Evolutionary conservation across 768 basidiomycete species (phyloP).

Genomic region (Fistulinella prunicolor): DNA sequence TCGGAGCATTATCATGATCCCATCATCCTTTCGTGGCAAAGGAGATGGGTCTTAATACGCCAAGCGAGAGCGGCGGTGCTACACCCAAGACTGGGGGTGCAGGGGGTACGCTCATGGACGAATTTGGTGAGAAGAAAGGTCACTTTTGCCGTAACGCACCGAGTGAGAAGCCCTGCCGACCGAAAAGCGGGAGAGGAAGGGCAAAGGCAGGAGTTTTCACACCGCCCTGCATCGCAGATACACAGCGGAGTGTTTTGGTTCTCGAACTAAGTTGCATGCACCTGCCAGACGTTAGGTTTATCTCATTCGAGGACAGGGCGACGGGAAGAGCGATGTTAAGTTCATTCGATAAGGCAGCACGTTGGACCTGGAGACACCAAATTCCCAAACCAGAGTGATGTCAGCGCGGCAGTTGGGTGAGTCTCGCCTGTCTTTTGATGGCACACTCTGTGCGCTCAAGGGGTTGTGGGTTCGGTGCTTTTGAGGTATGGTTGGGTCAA

Average conservation of each 20-base stretch:
- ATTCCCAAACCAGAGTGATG: conserved; percentile 69
- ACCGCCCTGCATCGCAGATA: conserved; percentile 83
- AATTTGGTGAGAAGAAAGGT: conserved; percentile 21
- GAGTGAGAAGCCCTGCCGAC: conserved; percentile 23
- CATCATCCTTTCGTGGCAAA: conserved; percentile 5
- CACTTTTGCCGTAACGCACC: conserved; percentile 30
- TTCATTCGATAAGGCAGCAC: conserved; percentile 70
- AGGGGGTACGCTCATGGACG: conserved; percentile 16
- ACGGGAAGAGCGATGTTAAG: conserved; percentile 84
- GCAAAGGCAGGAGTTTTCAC: conserved; percentile 49
- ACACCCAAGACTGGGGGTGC: conserved; percentile 19
- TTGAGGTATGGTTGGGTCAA: conserved; percentile 79
- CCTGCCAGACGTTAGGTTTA: conserved; percentile 69
- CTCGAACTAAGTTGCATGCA: conserved; percentile 72
- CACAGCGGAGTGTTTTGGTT: conserved; percentile 73
- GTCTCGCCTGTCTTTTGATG: conserved; percentile 13
- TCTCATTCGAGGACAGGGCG: conserved; percentile 76
- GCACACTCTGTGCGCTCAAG: conserved; percentile 1
- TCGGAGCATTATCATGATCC: conserved; percentile 10
- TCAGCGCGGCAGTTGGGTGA: conserved; percentile 72
- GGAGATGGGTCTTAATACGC: conserved; percentile 5
- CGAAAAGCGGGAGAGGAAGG: conserved; percentile 26
- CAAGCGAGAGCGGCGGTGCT: conserved; percentile 15
- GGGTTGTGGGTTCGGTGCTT: conserved; percentile 45
- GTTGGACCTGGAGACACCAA: conserved; percentile 65